Evolutionary conservation across 2,329 filamentous ascomycete species (phyloP), one percentile per base, ranked within the genome.

Genomic region (Penicillium sp.): DNA sequence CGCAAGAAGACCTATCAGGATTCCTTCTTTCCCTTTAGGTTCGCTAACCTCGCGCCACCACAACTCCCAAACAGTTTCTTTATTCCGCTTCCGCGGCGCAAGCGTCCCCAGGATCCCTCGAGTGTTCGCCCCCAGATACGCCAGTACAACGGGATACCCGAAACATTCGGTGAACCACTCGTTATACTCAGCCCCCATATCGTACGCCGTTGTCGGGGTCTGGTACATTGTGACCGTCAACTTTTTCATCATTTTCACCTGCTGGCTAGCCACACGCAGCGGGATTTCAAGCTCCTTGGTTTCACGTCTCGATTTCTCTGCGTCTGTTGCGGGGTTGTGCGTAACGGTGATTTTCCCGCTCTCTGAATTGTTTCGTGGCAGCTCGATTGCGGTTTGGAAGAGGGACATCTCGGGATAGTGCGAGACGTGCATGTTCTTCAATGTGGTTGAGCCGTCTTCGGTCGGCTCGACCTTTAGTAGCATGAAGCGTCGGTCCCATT

Each of bases 401-500:
- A 89, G 78, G 13, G 79, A 77, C 72, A 87, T 85, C 50, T 81
- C 76, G 0, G 84, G 79, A 50, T 81, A 79, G 25, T 74, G 54
- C 1, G 78, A 69, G 28, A 89, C 73, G 63, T 87, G 83, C 69
- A 90, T 79, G 62, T 85, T 84, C 54, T 75, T 70, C 25, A 81
- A 63, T 6, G 52, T 49, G 4, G 42, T 9, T 14, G 51, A 35
- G 13, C 55, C 55, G 18, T 63, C 55, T 16, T 60, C 55, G 20
- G 61, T 60, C 5, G 61, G 53, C 18, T 74, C 64, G 56, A 81
- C 74, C 59, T 80, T 81, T 55, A 83, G 79, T 4, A 90, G 79
- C 82, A 90, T 88, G 70, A 89, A 90, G 30, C 77, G 77, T 9
- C 88, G 81, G 72, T 91, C 88, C 65, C 87, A 74, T 36, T 76